Conservation (phyloP, 768 basidiomycete species). For the Trametopsis cervina region DNA sequence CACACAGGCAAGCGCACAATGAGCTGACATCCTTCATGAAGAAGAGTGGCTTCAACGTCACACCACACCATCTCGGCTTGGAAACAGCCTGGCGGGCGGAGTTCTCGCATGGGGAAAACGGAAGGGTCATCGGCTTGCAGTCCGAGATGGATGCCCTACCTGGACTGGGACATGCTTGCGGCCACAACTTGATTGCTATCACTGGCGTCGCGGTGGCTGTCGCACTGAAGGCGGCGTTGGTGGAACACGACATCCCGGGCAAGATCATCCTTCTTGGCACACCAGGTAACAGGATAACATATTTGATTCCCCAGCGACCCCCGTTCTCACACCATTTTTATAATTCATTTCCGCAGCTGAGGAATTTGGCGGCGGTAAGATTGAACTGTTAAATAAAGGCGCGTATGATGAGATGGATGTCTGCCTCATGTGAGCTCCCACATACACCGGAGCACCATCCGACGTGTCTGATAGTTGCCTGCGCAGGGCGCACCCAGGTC, state of each 20-base stretch:
- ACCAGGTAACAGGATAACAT: too few species aligned
- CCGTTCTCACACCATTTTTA: constrained; percentile 2
- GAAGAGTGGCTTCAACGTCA: constrained; percentile 62
- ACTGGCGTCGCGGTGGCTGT: constrained; percentile 71
- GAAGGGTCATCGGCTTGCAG: constrained; percentile 69
- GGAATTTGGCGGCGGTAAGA: constrained; percentile 75
- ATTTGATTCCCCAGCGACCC: too few species aligned
- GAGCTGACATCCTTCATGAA: constrained; percentile 60
- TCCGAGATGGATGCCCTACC: constrained; percentile 67
- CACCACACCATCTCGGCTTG: constrained; percentile 60
- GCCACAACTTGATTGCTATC: constrained; percentile 79
- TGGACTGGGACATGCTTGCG: constrained; percentile 60
- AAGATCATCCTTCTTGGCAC: constrained; percentile 73
- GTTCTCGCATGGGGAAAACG: constrained; percentile 49
- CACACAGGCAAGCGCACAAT: constrained; percentile 63
- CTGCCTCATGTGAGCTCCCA: constrained; percentile 56
- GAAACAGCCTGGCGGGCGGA: constrained; percentile 76
- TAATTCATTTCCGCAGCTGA: constrained; percentile 53
- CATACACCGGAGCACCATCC: too few species aligned
- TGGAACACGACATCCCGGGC: constrained; percentile 54
- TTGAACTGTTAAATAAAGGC: constrained; percentile 63
- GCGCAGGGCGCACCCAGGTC: constrained; percentile 64
- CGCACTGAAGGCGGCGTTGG: constrained; percentile 62
- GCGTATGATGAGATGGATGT: constrained; percentile 78
- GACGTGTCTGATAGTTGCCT: background rate